These are phyloP conservation scores for Aegilops bicornis DNA, from an alignment of 176 grass and related monocot genomes.

Conservation along the genomic window DNA sequence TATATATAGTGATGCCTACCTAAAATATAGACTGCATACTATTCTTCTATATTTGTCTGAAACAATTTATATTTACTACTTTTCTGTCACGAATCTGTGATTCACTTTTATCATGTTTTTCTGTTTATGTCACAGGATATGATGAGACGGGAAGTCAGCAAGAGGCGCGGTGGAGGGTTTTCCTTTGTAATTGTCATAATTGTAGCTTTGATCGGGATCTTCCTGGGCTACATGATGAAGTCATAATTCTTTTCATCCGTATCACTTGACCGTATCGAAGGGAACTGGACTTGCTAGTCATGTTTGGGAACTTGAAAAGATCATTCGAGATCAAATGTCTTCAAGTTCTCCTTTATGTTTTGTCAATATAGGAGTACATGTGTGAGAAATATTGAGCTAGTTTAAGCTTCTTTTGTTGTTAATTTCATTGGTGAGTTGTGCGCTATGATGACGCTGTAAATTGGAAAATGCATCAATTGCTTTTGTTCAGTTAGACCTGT, in stretches of 20 bases:
- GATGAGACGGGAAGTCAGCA: slow-evolving; percentile 61
- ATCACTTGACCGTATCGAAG: slow-evolving; percentile 10
- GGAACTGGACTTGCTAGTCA: slow-evolving; percentile 24
- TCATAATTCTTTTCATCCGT: slow-evolving; percentile 36
- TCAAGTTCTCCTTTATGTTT: slow-evolving; percentile 32
- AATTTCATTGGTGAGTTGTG: slow-evolving; percentile 29
- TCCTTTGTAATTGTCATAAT: slow-evolving; percentile 57
- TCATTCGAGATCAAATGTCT: slow-evolving; percentile 24
- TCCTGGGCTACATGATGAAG: slow-evolving; percentile 70
- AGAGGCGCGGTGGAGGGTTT: slow-evolving; percentile 55
- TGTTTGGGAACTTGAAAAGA: slow-evolving; percentile 40
- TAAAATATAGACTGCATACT: not conserved
- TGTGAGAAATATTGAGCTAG: slow-evolving; percentile 44
- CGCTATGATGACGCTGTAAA: slow-evolving; percentile 30
- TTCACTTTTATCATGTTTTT: slow-evolving; percentile 9
- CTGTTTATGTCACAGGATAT: slow-evolving; percentile 45
- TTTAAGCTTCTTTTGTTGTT: slow-evolving; percentile 39
- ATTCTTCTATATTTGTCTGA: not conserved
- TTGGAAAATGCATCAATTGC: slow-evolving; percentile 28
- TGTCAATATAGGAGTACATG: slow-evolving; percentile 49
- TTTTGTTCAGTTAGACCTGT: slow-evolving; percentile 20
- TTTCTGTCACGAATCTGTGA: not conserved
- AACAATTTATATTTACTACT: not conserved
- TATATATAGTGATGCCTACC: not conserved
- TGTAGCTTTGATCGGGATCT: slow-evolving; percentile 58